Percentiles rank a stretch among this genome's conserved stretches.
Evolutionary conservation across 2,329 filamentous ascomycete species (phyloP).

Genomic region (Nothomitra cinnamomea): DNA sequence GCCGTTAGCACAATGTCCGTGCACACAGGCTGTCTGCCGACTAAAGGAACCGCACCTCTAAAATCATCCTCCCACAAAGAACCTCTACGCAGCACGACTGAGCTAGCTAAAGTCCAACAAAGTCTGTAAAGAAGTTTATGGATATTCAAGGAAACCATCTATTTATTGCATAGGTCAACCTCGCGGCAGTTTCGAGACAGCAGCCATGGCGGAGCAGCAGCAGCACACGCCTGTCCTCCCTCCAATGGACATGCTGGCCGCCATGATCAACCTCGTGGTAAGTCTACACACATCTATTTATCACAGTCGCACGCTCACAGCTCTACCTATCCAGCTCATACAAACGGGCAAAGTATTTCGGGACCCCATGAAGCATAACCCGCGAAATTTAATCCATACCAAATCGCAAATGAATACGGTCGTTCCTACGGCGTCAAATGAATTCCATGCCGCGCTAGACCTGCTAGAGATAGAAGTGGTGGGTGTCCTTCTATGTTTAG

Average conservation of each 20-base stretch:
- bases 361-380: conserved; percentile 21
- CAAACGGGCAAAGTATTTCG: conserved; percentile 28
- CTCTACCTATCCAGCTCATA: conserved; percentile 20
- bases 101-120: no score
- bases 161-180: background rate
- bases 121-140: no score
- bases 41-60: no score
- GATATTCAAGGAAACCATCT: no score
- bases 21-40: background rate
- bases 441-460: conserved; percentile 35
- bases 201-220: conserved; percentile 4
- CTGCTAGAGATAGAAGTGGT: conserved; percentile 30
- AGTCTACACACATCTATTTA: conserved; percentile 11
- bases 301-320: conserved; percentile 5
- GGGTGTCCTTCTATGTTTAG: conserved; percentile 8
- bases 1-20: background rate
- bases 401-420: conserved; percentile 19
- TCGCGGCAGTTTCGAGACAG: conserved; percentile 7
- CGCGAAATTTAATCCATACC: conserved; percentile 15
- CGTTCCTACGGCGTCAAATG: conserved; percentile 23
- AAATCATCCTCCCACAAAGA: no score
- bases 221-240: no score
- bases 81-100: no score
- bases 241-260: conserved; percentile 27
- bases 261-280: conserved; percentile 31